Evolutionary conservation across 169 alveolate genomes (phyloP).

Genomic region (Cryptosporidium sp.): DNA sequence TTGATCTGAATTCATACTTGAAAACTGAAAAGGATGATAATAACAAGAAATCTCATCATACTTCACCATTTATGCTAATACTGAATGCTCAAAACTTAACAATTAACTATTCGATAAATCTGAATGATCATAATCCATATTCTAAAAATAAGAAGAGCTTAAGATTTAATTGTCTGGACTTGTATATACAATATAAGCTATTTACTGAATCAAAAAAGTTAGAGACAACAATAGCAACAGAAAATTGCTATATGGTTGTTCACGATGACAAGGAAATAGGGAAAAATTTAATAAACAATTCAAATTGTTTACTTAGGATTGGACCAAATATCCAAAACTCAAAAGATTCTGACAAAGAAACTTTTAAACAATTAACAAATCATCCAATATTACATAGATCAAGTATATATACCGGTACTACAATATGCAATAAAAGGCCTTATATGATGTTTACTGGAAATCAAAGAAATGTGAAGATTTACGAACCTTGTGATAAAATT

Average conservation of each 20-base stretch:
- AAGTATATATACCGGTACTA: constrained; percentile 64
- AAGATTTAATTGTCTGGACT: constrained; percentile 46
- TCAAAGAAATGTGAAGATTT: not conserved
- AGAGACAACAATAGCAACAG: constrained; percentile 38
- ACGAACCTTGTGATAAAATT: constrained; percentile 20
- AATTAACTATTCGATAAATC: constrained; percentile 24
- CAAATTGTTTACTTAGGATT: constrained; percentile 48
- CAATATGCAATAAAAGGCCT: constrained; percentile 48
- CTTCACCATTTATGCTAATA: constrained; percentile 48
- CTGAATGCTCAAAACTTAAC: constrained; percentile 28
- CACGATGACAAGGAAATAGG: constrained; percentile 9
- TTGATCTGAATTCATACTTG: constrained; percentile 40
- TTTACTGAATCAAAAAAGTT: constrained; percentile 54
- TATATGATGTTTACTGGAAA: not conserved
- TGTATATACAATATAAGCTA: constrained; percentile 27
- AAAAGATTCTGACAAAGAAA: not conserved
- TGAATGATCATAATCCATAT: not conserved
- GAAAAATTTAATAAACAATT: not conserved
- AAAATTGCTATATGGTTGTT: constrained; percentile 43
- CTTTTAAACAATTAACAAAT: not conserved
- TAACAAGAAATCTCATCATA: not conserved
- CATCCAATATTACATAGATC: constrained; percentile 59
- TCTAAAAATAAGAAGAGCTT: not conserved
- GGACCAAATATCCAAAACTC: constrained; percentile 66
- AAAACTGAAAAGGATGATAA: not conserved